Evolutionary conservation across 768 basidiomycete genomes (phyloP), one percentile per base, ranked within the genome.

Genomic region (Tylopilus rubrobrunneus): DNA sequence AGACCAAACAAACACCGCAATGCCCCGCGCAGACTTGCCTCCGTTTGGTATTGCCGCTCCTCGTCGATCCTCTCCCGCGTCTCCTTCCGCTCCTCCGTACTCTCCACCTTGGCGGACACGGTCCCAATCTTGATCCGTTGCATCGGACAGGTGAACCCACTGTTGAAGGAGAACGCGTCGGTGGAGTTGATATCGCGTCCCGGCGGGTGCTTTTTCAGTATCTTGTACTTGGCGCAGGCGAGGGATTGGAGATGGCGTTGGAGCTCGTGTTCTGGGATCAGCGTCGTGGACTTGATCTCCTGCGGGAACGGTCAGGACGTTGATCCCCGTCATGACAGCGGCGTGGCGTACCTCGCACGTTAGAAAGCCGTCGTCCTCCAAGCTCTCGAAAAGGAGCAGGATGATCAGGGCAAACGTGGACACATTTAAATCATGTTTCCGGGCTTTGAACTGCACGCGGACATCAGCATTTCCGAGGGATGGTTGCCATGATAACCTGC

Each of bases 111-210:
- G 25, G 88, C 84, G 14, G 91, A 86, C 25, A 98, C 74, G 0
- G 93, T 97, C 56, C 85, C 82, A 45, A 99, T 95, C 73, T 97
- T 98, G 73, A 99, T 89, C 68, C 89, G 85, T 63, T 88, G 88
- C 62, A 96, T 76, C 2, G 84, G 77, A n/a, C 85, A 82, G 0
- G 86, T 77, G 70, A 98, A 99, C 48, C 80, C 79, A 17, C 71
- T 63, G 60, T 98, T 97, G 78, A 98, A 99, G 3, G 90, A 85
- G 71, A 99, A 99, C 2, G 82, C 76, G 69, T 99, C 97, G 11
- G 73, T 75, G 0, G 75, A 60, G 48, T 84, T 73, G 37, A 99
- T 80, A 21, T 98, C 95, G 40, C 95, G 82, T 9, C 92, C 83
- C 39, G 88, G 82, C 0, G 96, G 97, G 56, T 87, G 85, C 64